phyloP scores from a whole-genome alignment of 1,139 yeast genomes.

The Suhomyces choctaworum region DNA sequence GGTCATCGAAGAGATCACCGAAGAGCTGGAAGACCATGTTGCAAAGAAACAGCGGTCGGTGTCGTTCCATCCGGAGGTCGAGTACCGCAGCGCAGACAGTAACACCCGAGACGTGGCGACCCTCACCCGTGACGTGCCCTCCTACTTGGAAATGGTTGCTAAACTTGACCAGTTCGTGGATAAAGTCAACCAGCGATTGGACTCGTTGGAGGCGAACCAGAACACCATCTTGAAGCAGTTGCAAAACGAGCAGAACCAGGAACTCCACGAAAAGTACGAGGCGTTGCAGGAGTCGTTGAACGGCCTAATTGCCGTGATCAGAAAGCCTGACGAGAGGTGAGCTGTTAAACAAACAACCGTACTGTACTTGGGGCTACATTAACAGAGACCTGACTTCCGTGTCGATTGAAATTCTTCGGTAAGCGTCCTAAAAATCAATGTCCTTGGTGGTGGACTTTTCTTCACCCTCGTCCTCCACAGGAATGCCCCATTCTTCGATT shows the following conservation, averaged over 20 bases:
- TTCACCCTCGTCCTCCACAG: constrained; percentile 75
- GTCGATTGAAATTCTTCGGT: background rate
- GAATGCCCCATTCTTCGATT: constrained; percentile 91
- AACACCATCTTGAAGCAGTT: constrained; percentile 17
- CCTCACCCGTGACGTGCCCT: background rate
- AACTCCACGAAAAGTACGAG: constrained; percentile 4
- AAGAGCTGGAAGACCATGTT: constrained; percentile 3
- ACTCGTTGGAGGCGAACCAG: constrained; percentile 17
- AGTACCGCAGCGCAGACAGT: background rate
- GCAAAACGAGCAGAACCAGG: constrained; percentile 8
- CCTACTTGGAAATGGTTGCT: constrained; percentile 10
- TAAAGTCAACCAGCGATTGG: constrained; percentile 9
- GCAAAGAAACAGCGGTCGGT: constrained; percentile 16
- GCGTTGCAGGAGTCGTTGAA: constrained; percentile 5
- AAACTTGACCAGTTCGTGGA: constrained; percentile 10
- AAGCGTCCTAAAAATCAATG: constrained; percentile 37
- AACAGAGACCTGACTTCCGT: too few species aligned
- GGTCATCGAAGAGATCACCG: constrained; percentile 3
- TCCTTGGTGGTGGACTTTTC: constrained; percentile 27
- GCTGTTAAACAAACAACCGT: too few species aligned
- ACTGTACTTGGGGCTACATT: too few species aligned
- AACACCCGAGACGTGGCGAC: background rate
- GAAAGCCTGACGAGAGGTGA: background rate
- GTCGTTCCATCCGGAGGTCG: constrained; percentile 13
- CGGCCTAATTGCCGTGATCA: constrained; percentile 1